Percentiles rank a stretch among this genome's conserved stretches.
phyloP scores from a whole-genome alignment of 148 eudicot genomes.

The Mesembryanthemum crystallinum region DNA sequence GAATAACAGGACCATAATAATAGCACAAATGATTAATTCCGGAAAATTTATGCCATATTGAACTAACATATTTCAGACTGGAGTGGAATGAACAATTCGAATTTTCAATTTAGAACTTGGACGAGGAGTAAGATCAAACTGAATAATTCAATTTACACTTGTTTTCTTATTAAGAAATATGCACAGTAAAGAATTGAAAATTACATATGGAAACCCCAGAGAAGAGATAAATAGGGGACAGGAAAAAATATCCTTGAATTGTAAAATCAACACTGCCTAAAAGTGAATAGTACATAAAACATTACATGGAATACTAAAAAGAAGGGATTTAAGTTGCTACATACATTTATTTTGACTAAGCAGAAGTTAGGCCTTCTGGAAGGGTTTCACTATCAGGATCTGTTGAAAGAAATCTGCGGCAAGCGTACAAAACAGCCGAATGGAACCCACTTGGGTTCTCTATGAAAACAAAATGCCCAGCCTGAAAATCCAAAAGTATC shows the following conservation, averaged over 20 bases:
- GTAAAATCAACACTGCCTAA: not conserved
- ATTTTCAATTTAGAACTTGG: no score
- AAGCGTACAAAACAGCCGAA: conserved; percentile 72
- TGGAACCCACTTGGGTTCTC: conserved; percentile 79
- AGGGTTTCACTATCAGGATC: conserved; percentile 45
- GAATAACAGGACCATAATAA: no score
- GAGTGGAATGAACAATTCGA: no score
- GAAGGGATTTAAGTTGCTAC: conserved; percentile 16
- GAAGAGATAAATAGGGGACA: not conserved
- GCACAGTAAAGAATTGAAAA: not conserved
- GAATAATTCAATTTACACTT: not conserved
- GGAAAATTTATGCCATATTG: no score
- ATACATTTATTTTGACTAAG: conserved; percentile 29
- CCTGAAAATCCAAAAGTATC: conserved; percentile 46
- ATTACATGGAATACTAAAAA: not conserved
- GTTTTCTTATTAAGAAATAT: conserved; percentile 1
- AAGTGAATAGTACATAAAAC: not conserved
- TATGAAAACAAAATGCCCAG: conserved; percentile 72
- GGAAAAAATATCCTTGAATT: not conserved
- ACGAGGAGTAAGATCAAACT: not conserved
- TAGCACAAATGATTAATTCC: no score
- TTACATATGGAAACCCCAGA: not conserved
- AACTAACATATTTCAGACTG: no score
- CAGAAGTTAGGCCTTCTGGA: conserved; percentile 68
- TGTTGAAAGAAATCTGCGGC: conserved; percentile 66